Percentiles rank a stretch among this genome's conserved stretches.
Conservation (phyloP, 352 stramenopile species). For the Phytopythium helicoides region DNA sequence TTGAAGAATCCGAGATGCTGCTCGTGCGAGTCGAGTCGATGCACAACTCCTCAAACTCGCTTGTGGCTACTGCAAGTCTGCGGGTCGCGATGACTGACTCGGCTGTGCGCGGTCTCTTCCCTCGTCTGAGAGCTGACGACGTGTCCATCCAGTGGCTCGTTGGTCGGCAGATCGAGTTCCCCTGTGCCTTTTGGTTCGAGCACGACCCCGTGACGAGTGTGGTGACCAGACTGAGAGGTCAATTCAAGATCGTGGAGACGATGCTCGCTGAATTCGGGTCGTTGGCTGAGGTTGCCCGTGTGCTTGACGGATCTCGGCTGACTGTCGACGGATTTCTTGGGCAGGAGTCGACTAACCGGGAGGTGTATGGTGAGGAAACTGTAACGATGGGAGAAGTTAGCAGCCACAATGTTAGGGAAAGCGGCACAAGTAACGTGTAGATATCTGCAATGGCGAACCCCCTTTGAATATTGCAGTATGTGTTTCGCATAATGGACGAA, state of each 20-base stretch:
- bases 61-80: slow-evolving; percentile 4
- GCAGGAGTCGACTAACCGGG: too few species aligned
- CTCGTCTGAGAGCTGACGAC: slow-evolving; percentile 4
- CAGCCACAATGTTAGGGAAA: too few species aligned
- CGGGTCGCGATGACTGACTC: slow-evolving; percentile 13
- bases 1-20: slow-evolving; percentile 12
- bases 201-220: background rate
- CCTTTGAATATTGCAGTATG: too few species aligned
- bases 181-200: background rate
- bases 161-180: background rate
- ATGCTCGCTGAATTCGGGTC: background rate
- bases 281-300: too few species aligned
- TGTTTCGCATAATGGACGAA: too few species aligned
- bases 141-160: background rate
- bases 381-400: too few species aligned
- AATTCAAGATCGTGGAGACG: background rate
- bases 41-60: background rate
- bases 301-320: too few species aligned
- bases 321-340: too few species aligned
- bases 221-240: background rate
- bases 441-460: too few species aligned
- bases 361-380: too few species aligned
- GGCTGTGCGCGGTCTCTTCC: slow-evolving; percentile 13
- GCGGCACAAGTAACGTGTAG: too few species aligned
- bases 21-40: slow-evolving; percentile 9